These are phyloP conservation scores for Blastosporella zonata DNA, from an alignment of 1,284 basidiomycete genomes.

Conservation along the genomic window DNA sequence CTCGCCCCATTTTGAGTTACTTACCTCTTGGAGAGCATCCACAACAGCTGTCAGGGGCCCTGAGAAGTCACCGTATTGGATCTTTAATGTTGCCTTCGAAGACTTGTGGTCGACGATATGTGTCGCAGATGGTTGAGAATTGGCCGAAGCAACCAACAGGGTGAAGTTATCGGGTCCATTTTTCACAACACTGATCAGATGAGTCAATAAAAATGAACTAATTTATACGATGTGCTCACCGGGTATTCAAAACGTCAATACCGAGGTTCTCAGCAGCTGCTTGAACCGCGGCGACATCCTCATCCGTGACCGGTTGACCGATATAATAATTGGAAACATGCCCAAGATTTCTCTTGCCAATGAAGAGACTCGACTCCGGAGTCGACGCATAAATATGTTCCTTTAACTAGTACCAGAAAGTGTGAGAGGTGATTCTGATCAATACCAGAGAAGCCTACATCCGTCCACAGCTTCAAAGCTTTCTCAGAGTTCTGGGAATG, in stretches of 20 bases:
- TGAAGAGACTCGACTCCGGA: slow-evolving; percentile 66
- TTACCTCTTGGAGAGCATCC: slow-evolving; percentile 59
- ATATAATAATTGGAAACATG: slow-evolving; percentile 84
- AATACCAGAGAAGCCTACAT: slow-evolving; percentile 37
- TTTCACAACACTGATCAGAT: slow-evolving; percentile 58
- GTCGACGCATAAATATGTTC: slow-evolving; percentile 65
- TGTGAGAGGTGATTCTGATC: not conserved
- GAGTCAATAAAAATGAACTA: not conserved
- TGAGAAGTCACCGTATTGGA: slow-evolving; percentile 73
- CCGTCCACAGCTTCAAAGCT: slow-evolving; percentile 59
- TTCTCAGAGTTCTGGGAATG: slow-evolving; percentile 55
- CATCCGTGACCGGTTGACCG: slow-evolving; percentile 65
- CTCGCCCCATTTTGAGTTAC: not conserved
- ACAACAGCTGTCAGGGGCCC: slow-evolving; percentile 51
- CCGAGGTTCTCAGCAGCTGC: slow-evolving; percentile 67
- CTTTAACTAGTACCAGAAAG: slow-evolving; percentile 47
- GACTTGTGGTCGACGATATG: slow-evolving; percentile 46
- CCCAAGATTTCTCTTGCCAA: slow-evolving; percentile 75
- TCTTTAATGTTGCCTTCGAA: slow-evolving; percentile 49
- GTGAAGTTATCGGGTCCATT: slow-evolving; percentile 56
- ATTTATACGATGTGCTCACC: slow-evolving; percentile 39
- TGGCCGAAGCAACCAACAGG: slow-evolving; percentile 70
- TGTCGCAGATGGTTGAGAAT: slow-evolving; percentile 34
- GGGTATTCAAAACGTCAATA: slow-evolving; percentile 78
- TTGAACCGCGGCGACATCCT: slow-evolving; percentile 74